Evolutionary conservation across 352 stramenopile species (phyloP).

Genomic region (Aphanomyces astaci): DNA sequence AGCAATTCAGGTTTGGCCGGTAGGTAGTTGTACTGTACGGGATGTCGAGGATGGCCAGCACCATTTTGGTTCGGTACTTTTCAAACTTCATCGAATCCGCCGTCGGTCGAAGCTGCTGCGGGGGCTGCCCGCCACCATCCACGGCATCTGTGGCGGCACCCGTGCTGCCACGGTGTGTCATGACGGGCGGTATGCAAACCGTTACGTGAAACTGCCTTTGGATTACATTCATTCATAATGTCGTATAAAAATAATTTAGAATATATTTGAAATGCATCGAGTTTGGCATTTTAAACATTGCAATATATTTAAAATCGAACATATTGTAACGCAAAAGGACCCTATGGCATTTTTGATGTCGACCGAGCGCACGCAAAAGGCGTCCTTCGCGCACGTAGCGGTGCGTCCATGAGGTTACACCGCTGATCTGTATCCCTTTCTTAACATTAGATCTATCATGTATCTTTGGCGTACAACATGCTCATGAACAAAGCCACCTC

Average conservation of each 20-base stretch:
- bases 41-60: constrained; percentile 41
- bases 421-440: not conserved
- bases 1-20: not conserved
- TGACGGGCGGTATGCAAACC: constrained; percentile 18
- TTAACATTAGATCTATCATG: constrained; percentile 50
- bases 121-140: not conserved
- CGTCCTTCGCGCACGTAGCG: constrained; percentile 27
- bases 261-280: no score
- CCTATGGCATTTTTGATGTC: no score
- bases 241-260: no score
- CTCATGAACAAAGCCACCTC: constrained; percentile 33
- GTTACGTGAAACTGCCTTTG: not conserved
- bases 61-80: constrained; percentile 33
- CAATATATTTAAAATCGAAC: no score
- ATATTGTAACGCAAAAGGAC: no score
- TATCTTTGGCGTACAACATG: constrained; percentile 78
- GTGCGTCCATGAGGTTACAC: not conserved
- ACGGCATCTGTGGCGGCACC: not conserved
- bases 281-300: no score
- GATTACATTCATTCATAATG: no score
- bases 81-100: constrained; percentile 2
- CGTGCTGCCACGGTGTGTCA: not conserved
- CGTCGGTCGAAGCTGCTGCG: constrained; percentile 3
- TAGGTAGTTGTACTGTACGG: constrained; percentile 28
- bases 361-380: constrained; percentile 1